Conservation (phyloP, 1,284 basidiomycete genomes). For the Cryptococcus maquisensis region DNA sequence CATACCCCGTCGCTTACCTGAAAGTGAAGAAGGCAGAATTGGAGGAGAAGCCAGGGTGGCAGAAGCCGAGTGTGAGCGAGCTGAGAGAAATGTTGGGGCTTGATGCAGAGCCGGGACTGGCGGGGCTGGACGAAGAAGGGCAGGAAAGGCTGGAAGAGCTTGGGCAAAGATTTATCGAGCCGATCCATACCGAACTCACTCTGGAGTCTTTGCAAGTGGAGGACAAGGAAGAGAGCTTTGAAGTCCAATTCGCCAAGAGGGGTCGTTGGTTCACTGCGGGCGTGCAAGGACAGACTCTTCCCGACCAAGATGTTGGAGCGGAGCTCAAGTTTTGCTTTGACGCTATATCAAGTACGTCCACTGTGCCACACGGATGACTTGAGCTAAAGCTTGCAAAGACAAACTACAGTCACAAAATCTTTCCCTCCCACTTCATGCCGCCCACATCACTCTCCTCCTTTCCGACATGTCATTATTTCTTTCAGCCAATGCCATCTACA, state of each 20-base stretch:
- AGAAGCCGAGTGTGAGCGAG: constrained; percentile 22
- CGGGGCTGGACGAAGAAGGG: constrained; percentile 28
- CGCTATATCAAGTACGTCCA: constrained; percentile 20
- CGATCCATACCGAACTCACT: background rate
- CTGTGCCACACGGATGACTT: constrained; percentile 29
- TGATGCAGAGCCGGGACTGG: constrained; percentile 12
- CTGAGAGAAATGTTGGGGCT: constrained; percentile 36
- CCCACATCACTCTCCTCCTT: constrained; percentile 79
- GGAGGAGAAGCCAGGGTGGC: constrained; percentile 53
- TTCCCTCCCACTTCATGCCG: constrained; percentile 58
- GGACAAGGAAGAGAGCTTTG: background rate
- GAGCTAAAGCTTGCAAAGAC: constrained; percentile 44
- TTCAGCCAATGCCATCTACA: constrained; percentile 71
- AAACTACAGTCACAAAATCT: constrained; percentile 54
- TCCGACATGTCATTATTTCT: constrained; percentile 74
- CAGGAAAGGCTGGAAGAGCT: constrained; percentile 22
- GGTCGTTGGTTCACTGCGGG: constrained; percentile 40
- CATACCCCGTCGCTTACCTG: constrained; percentile 77
- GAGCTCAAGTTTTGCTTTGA: constrained; percentile 36
- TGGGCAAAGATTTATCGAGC: background rate
- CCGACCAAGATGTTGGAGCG: constrained; percentile 22
- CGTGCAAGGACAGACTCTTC: constrained; percentile 15
- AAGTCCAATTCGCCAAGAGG: constrained; percentile 17
- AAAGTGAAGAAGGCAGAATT: constrained; percentile 67
- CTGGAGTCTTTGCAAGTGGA: background rate